Base-by-base conservation (phyloP, 148 eudicot genomes). In the Talinum fruticosum region DNA sequence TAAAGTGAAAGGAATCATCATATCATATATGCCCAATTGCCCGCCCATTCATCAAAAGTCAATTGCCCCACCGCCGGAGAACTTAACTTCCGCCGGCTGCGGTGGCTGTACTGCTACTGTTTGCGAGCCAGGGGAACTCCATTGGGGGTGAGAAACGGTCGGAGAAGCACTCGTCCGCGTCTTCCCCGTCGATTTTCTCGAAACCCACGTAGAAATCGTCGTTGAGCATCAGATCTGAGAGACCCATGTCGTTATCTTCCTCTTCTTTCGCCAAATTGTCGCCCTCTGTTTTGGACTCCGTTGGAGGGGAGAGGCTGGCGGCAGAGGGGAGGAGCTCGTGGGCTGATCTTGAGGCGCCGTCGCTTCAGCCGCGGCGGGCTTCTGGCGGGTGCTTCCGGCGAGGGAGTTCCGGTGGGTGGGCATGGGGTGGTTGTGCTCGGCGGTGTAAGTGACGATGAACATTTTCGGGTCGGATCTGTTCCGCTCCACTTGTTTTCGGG, bases 401-500 rank as follows among this genome's bases (percentile, higher is more conserved):
- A 92, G 88, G 0, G 97, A 89, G 79, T 92, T 90, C 71, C 93
- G 84, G 85, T 92, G 95, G 21, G 90, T 88, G 1, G 98, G 98
- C 82, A 90, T 87, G 2, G 95, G 93, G 83, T 90, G 98, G 75
- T 84, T 89, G 87, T 94, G 98, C 34, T 94, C 98, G 5, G 84
- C 88, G 12, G 97, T 94, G 90, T 92, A 94, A 36, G 98, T 92
- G 41, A 94, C 87, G 10, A 94, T 89, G 83, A 94, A 94, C 92
- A 87, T 89, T 75, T 83, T 85, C 35, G 98, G 97, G 85, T 92
- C 92, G 84, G 91, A 82, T 88, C 89, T 85, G 79, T 86, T 87
- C 30, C 96, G 79, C 85, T 93, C 96, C 81, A 90, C 92, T 87
- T 93, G 96, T 83, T 93, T 93, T 45, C 98, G 86, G n/a, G 97